Conservation (phyloP, 1,284 basidiomycete genomes). For the Schizophyllum commune region DNA sequence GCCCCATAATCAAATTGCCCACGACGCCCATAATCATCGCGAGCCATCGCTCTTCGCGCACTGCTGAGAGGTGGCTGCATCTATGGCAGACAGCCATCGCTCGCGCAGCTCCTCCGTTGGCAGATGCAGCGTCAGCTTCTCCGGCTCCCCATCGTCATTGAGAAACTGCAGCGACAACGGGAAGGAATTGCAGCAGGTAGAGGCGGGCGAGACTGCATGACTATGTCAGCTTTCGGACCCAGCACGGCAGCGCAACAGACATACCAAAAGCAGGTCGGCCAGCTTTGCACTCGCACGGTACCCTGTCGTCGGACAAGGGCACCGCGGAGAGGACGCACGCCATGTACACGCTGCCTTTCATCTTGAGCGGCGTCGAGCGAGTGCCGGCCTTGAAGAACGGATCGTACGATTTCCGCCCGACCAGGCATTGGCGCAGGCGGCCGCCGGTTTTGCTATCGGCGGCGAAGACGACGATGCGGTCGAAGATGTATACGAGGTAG, state of each 20-base stretch:
- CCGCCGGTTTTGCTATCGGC: neutral
- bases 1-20: no score
- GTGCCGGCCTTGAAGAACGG: neutral
- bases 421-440: neutral
- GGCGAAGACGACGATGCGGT: neutral
- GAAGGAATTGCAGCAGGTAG: neutral
- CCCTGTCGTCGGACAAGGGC: neutral
- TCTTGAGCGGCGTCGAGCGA: neutral
- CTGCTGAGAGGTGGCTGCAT: neutral
- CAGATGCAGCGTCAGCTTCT: neutral
- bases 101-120: neutral
- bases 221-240: no score
- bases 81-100: neutral
- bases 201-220: neutral
- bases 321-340: neutral
- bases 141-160: neutral
- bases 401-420: neutral
- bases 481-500: neutral
- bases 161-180: neutral
- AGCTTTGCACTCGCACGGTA: neutral
- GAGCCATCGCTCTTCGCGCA: neutral
- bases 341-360: neutral
- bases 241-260: neutral
- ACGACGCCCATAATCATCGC: neutral
- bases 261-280: neutral